Evolutionary conservation across 2,329 filamentous ascomycete species (phyloP).

Genomic region (Hypoxylon sp.): DNA sequence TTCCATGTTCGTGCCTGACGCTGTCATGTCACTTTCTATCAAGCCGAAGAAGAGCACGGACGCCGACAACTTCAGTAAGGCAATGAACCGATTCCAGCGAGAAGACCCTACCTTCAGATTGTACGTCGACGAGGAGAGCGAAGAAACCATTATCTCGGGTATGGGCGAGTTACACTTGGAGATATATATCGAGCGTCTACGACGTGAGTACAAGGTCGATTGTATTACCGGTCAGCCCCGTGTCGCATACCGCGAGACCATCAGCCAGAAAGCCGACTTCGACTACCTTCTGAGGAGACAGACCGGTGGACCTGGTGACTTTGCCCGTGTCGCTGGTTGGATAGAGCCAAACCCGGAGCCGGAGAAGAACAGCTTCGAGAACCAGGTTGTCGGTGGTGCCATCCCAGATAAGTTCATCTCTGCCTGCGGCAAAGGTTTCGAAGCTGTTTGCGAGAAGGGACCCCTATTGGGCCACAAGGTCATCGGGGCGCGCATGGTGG

Average conservation of each 20-base stretch:
- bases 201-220: slow-evolving; percentile 95
- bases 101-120: slow-evolving; percentile 98
- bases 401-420: slow-evolving; percentile 96
- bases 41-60: slow-evolving; percentile 94
- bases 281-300: slow-evolving; percentile 96
- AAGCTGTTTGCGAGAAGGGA: slow-evolving; percentile 81
- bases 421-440: slow-evolving; percentile 95
- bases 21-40: slow-evolving; percentile 97
- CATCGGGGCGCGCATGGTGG: slow-evolving; percentile 86
- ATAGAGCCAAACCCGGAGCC: slow-evolving; percentile 84
- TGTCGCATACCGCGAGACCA: slow-evolving; percentile 95
- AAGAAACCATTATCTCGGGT: slow-evolving; percentile 97
- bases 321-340: slow-evolving; percentile 88
- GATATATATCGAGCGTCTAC: slow-evolving; percentile 97
- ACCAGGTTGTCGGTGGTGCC: slow-evolving; percentile 85
- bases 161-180: slow-evolving; percentile 98
- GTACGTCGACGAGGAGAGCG: slow-evolving; percentile 87
- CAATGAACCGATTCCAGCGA: slow-evolving; percentile 97
- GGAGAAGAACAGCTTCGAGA: slow-evolving; percentile 82
- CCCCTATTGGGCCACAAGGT: slow-evolving; percentile 93
- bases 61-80: slow-evolving; percentile 93
- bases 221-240: slow-evolving; percentile 96
- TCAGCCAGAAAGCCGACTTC: slow-evolving; percentile 81
- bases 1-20: slow-evolving; percentile 97
- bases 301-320: slow-evolving; percentile 94